Base-by-base conservation (phyloP, 257 asterid genomes). In the Scutellaria baicalensis region DNA sequence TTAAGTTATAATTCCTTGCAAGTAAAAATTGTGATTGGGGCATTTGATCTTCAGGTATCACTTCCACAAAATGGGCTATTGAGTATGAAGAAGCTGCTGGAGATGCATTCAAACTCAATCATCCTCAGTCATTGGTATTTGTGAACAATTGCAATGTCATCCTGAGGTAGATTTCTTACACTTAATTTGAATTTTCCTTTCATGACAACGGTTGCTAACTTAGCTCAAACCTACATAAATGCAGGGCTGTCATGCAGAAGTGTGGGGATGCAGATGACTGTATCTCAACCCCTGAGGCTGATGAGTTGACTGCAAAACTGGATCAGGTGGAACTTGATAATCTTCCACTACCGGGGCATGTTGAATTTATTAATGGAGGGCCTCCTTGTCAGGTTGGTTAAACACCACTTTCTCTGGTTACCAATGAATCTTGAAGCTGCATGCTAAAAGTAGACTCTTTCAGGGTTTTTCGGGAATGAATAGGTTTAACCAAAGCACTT, bases 391-490 rank as follows among this genome's bases (percentile, higher is more conserved):
- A 91, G 97, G 97, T 91, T 59, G 42, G 81, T 79, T 44, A 33
- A 76, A 58, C 70, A 56, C n/a, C 57, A 11, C 74, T 27, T 48
- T 58, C 33, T 50, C 33, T 39, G 42, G 39, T 52, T 40, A 60
- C 55, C 71, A 38, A n/a, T 8, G 39, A 59, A 42, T 67, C 23
- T 36, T 51, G 47, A 44, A 59, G 67, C 40, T 39, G 47, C 43
- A 56, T 50, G 69, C 68, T 76, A 23, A 78, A 60, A 23, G 31
- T 64, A 64, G 57, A 51, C 12, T 79, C 66, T 74, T 79, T 81
- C 69, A 91, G 99, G 99, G 99, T 4, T 93, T 93, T 69, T 93
- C 97, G 70, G 96, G 99, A 66, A 93, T 93, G 99, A 93, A 93
- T 70, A 84, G 97, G 65, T 93, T 93, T 80, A 91, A 84, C 49